Evolutionary conservation across 1,284 basidiomycete species (phyloP).

Genomic region (Sanghuangporus baumii): DNA sequence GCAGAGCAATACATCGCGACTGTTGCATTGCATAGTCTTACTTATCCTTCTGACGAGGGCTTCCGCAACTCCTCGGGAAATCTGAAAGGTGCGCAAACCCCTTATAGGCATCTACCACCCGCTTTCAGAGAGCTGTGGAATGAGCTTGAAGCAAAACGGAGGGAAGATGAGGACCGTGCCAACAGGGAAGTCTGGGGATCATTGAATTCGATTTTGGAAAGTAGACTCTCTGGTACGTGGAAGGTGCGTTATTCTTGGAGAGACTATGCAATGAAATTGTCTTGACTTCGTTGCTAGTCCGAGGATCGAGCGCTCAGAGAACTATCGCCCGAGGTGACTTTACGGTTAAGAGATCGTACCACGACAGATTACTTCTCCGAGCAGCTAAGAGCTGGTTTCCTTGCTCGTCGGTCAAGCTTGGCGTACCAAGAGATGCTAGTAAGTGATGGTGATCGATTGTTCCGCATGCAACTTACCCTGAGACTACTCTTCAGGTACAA

Average conservation of each 20-base stretch:
- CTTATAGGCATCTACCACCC: slow-evolving; percentile 62
- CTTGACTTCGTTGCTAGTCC: background rate
- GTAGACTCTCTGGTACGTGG: background rate
- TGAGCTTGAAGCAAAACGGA: slow-evolving; percentile 72
- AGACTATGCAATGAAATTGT: background rate
- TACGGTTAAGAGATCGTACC: background rate
- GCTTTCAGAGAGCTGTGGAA: slow-evolving; percentile 91
- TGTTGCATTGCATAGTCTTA: slow-evolving; percentile 76
- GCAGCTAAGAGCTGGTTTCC: slow-evolving; percentile 52
- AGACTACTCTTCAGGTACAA: slow-evolving; percentile 42
- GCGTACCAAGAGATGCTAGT: slow-evolving; percentile 89
- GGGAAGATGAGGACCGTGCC: slow-evolving; percentile 52
- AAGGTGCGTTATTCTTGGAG: slow-evolving; percentile 2
- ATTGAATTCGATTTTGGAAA: slow-evolving; percentile 29
- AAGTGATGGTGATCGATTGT: slow-evolving; percentile 26
- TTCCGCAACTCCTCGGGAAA: slow-evolving; percentile 44
- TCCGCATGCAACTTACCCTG: background rate
- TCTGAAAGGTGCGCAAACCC: slow-evolving; percentile 30
- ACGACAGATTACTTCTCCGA: slow-evolving; percentile 13
- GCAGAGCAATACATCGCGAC: slow-evolving; percentile 92
- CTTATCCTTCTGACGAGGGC: slow-evolving; percentile 54
- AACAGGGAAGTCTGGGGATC: slow-evolving; percentile 72
- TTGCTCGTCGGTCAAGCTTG: slow-evolving; percentile 50
- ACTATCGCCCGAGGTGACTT: background rate
- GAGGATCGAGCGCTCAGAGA: background rate